These are phyloP conservation scores for Thielaviopsis ethacetica DNA, from an alignment of 2,329 filamentous ascomycete species.

Conservation along the genomic window DNA sequence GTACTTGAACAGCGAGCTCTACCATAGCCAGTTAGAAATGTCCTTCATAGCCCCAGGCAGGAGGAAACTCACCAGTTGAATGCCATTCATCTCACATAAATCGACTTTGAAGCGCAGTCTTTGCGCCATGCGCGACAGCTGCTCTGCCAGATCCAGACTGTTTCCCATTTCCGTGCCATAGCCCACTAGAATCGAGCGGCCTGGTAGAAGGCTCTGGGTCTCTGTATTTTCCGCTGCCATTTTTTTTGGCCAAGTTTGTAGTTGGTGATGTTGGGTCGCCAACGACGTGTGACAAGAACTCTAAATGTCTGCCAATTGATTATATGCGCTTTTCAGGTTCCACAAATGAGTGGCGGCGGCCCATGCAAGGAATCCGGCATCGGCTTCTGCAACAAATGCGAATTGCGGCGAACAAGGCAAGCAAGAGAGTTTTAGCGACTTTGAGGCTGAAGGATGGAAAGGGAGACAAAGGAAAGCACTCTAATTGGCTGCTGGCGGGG, in stretches of 20 bases:
- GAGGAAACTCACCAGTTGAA: slow-evolving; percentile 49
- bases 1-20: slow-evolving; percentile 35
- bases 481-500: no score
- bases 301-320: background rate
- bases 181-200: slow-evolving; percentile 46
- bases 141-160: slow-evolving; percentile 76
- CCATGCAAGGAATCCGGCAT: background rate
- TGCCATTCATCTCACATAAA: slow-evolving; percentile 60
- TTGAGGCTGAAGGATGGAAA: no score
- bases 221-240: background rate
- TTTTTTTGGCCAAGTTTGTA: background rate
- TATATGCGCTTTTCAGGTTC: background rate
- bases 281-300: background rate
- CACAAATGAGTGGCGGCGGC: background rate
- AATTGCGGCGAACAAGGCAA: no score
- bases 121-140: slow-evolving; percentile 58
- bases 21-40: background rate
- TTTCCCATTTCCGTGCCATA: slow-evolving; percentile 96
- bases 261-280: no score
- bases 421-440: no score
- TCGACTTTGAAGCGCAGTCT: slow-evolving; percentile 62
- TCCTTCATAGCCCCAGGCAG: background rate
- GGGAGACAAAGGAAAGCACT: background rate
- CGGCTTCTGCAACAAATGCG: background rate
- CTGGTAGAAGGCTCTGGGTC: background rate